Evolutionary conservation across 768 basidiomycete species (phyloP).

Genomic region (Cystobasidium onofrii): DNA sequence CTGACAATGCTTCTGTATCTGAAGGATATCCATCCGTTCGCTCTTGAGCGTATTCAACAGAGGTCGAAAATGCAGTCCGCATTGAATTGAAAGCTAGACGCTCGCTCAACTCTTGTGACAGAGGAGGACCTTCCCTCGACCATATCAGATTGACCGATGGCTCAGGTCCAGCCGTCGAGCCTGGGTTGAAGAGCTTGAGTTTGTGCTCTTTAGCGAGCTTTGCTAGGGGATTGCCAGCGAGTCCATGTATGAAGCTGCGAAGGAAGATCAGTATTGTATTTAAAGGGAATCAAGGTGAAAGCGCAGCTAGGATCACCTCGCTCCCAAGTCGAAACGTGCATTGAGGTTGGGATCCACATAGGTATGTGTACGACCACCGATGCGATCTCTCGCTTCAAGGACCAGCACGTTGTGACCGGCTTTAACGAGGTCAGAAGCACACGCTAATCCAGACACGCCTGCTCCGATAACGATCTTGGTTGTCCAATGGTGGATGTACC

Average conservation of each 20-base stretch:
- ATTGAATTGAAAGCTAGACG: conserved; percentile 7
- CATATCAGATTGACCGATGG: neutral
- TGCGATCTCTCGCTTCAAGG: conserved; percentile 23
- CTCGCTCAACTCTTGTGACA: neutral
- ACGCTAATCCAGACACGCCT: conserved; percentile 13
- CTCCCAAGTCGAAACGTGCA: conserved; percentile 14
- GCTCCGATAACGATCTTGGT: conserved; percentile 28
- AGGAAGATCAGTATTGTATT: neutral
- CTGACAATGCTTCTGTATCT: conserved; percentile 5
- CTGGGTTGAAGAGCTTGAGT: conserved; percentile 7
- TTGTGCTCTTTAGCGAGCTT: conserved; percentile 16
- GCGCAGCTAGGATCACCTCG: neutral
- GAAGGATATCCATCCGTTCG: neutral
- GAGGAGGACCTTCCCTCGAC: conserved; percentile 6
- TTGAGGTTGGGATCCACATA: neutral
- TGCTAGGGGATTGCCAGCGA: conserved; percentile 23
- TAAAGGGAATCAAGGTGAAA: neutral
- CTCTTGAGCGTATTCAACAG: conserved; percentile 10
- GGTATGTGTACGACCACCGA: conserved; percentile 27
- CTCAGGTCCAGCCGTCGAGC: neutral
- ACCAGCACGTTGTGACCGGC: conserved; percentile 9
- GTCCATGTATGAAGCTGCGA: conserved; percentile 27
- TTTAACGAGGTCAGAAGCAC: conserved; percentile 7
- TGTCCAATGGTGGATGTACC: too few species aligned
- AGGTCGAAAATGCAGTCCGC: conserved; percentile 1